Evolutionary conservation across 768 basidiomycete genomes (phyloP), one percentile per base, ranked within the genome.

Genomic region (Amanita rimosa): DNA sequence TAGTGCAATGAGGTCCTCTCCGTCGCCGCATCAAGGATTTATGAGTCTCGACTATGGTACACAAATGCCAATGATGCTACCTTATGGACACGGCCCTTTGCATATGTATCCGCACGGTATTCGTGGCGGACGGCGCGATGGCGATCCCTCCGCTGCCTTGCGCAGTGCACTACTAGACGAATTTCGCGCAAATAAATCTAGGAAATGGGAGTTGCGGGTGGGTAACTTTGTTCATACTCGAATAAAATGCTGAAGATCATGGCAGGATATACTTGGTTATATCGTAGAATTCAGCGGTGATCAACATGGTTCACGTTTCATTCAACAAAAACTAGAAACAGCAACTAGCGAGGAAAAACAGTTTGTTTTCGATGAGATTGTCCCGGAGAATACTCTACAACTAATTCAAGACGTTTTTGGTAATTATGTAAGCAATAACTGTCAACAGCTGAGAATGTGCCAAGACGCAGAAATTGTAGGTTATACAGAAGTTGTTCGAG

Each of bases 271-370:
- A 53, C 72, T 74, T 39, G 89, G 89, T 6, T 77, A 86, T 61
- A 64, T 95, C 48, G 83, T 88, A 35, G 95, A 97, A 63, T 99
- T 99, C 62, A 84, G 88, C 50, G 79, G 80, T 11, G 95, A 98
- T 64, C 94, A 96, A 60, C 87, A 94, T 54, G 95, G 93, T n/a
- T 96, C 93, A n/a, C 81, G 95, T 7, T 92, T 97, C 64, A 93
- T 99, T 52, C 95, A 98, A 62, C 81, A 86, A 57, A 84, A 85
- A 59, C 71, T 97, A 36, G 83, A 87, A 61, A 69, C 66, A 2
- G 85, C 90, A 4, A 73, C 78, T n/a, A 71, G 72, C 34, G 89
- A 90, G 51, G 91, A 92, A 58, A 83, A 80, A 61, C 78, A 86
- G 55, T 62, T 70, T 29, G 73, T 95, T 33, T 96, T 92, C 53